Base-by-base conservation (phyloP, 495 filamentous ascomycete genomes). In the Penicillium verhagenii region DNA sequence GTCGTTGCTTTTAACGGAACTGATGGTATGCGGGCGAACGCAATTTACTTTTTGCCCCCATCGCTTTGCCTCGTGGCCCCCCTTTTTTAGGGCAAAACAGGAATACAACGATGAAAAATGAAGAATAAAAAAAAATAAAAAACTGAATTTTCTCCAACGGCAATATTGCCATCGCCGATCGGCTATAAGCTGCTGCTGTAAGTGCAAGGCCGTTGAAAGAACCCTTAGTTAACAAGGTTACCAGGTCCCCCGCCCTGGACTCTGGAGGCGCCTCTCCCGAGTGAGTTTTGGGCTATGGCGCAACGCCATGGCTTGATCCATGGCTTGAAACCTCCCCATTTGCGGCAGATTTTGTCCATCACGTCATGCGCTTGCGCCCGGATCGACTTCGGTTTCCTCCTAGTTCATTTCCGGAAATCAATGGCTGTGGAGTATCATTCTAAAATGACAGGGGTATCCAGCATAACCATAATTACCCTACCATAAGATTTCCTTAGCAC, bases 11-110 rank as follows among this genome's bases (percentile, higher is more conserved):
- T 37, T 26, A 48, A 33, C 46, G 46, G 44, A 48, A 28, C 29
- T 19, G 31, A 45, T 51, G 46, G 38, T 58, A 52, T 57, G 52
- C 52, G 58, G 50, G 52, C 48, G 58, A 39, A 53, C 57, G 37
- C 55, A 24, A 46, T 29, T 31, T 43, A 38, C 16, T 28, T 23
- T 31, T 10, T 38, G 24, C 29, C 31, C 18, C 21, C 18, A 21
- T 29, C 8, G n/a, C n/a, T 23, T 5, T 19, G 38, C 19, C 20
- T 44, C 47, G 29, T 45, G 37, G 26, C 37, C 40, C 38, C 46
- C 24, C 14, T 16, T 24, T 47, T 43, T 21, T 16, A 31, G 9
- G 33, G 16, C 2, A 16, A 35, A 7, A 45, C 19, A 6, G 37
- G 37, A 38, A 16, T 39, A 31, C 28, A 6, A 6, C 28, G 37